These are phyloP conservation scores for Lepraria neglecta DNA, from an alignment of 495 filamentous ascomycete genomes.

Conservation along the genomic window DNA sequence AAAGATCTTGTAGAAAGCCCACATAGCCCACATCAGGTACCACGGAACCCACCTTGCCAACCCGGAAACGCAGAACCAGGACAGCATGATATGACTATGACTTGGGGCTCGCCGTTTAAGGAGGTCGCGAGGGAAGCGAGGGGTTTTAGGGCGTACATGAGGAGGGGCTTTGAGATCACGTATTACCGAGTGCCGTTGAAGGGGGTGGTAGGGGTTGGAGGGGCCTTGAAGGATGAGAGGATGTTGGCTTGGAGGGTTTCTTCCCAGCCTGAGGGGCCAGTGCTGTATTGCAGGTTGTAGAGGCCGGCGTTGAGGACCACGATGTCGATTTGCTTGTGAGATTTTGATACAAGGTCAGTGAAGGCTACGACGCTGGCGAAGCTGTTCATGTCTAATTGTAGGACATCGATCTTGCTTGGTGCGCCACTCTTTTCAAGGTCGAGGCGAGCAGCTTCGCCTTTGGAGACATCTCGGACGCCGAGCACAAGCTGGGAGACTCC, in stretches of 20 bases:
- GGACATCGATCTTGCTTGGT: conserved; percentile 42
- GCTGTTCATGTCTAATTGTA: conserved; percentile 49
- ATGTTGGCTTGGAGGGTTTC: conserved; percentile 46
- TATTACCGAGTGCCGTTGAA: conserved; percentile 40
- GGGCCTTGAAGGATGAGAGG: background rate
- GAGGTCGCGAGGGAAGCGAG: conserved; percentile 31
- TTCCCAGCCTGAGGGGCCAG: background rate
- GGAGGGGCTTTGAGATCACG: conserved; percentile 42
- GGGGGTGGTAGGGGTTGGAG: background rate
- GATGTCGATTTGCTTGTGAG: conserved; percentile 36
- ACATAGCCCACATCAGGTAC: conserved; percentile 36
- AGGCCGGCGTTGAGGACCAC: conserved; percentile 44
- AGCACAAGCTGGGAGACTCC: conserved; percentile 46
- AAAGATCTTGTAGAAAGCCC: conserved; percentile 39
- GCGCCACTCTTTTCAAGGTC: conserved; percentile 34
- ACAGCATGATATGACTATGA: conserved; percentile 43
- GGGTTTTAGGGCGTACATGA: conserved; percentile 41
- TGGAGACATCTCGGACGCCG: conserved; percentile 44
- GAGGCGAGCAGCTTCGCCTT: conserved; percentile 40
- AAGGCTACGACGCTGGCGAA: conserved; percentile 37
- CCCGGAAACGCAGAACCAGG: conserved; percentile 41
- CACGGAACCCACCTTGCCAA: conserved; percentile 36
- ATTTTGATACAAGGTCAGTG: conserved; percentile 30
- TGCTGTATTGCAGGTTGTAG: conserved; percentile 21
- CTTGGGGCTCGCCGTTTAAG: conserved; percentile 33